These are phyloP conservation scores for Naganishia albida DNA, from an alignment of 1,284 basidiomycete genomes.

Conservation along the genomic window DNA sequence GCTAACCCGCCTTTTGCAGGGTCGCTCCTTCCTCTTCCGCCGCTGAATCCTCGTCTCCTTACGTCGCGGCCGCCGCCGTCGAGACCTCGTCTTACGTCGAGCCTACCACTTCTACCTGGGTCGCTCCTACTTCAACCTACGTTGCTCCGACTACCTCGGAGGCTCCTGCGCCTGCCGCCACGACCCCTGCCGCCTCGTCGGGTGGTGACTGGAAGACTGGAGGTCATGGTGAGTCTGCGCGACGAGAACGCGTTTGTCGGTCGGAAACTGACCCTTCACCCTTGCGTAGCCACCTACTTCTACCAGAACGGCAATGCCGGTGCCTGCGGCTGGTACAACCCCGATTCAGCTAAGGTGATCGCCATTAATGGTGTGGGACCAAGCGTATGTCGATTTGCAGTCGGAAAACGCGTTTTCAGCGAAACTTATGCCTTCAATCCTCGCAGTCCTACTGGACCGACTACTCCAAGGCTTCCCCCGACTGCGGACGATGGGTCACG, in stretches of 20 bases:
- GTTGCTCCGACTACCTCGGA: constrained; percentile 14
- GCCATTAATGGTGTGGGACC: constrained; percentile 58
- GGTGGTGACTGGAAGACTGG: constrained; percentile 25
- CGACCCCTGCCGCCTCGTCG: constrained; percentile 36
- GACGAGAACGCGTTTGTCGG: constrained; percentile 6
- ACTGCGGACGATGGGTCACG: constrained; percentile 66
- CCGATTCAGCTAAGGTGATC: constrained; percentile 67
- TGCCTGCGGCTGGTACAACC: constrained; percentile 70
- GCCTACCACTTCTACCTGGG: constrained; percentile 29
- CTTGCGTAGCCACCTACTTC: constrained; percentile 65
- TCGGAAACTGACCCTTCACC: constrained; percentile 30
- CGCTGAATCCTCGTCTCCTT: constrained; percentile 7
- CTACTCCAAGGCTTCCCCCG: constrained; percentile 38
- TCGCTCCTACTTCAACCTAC: constrained; percentile 37
- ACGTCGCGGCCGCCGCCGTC: constrained; percentile 17
- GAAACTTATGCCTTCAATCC: too few species aligned
- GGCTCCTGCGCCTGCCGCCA: constrained; percentile 27
- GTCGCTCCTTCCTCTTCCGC: constrained; percentile 35
- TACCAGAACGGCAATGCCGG: constrained; percentile 66
- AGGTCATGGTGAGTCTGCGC: constrained; percentile 32
- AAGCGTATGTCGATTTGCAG: too few species aligned
- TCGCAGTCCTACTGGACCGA: constrained; percentile 36
- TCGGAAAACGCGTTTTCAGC: too few species aligned
- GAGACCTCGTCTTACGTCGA: constrained; percentile 23
- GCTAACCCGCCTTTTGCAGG: constrained; percentile 11